Percentiles rank a stretch among this genome's conserved stretches.
phyloP scores from a whole-genome alignment of 805 yeast genomes.

The Saturnispora diversa region DNA sequence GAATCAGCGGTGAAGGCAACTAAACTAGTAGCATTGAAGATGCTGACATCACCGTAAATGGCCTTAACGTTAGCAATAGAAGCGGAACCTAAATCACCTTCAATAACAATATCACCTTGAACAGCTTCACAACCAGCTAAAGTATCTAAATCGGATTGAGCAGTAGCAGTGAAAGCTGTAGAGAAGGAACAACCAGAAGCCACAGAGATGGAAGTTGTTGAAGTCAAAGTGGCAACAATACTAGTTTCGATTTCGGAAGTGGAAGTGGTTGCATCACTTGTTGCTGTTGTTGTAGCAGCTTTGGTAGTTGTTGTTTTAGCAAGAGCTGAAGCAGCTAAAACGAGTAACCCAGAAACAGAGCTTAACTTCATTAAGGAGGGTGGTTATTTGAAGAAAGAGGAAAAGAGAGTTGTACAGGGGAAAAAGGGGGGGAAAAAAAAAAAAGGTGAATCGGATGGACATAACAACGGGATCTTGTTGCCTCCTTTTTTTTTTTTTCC shows the following conservation, averaged over 20 bases:
- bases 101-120: conserved; percentile 67
- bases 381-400: neutral
- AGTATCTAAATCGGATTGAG: conserved; percentile 68
- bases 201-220: conserved; percentile 39
- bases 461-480: no score
- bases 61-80: conserved; percentile 68
- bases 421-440: no score
- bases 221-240: conserved; percentile 46
- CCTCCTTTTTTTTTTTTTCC: no score
- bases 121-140: conserved; percentile 70
- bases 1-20: conserved; percentile 67
- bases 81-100: conserved; percentile 56
- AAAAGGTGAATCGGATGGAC: no score
- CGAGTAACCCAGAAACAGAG: no score
- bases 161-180: conserved; percentile 60
- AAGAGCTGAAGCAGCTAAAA: conserved; percentile 17
- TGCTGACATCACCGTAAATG: conserved; percentile 66
- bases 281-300: conserved; percentile 29
- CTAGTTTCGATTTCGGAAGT: conserved; percentile 32
- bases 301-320: conserved; percentile 20
- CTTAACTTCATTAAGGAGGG: neutral
- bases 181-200: conserved; percentile 61
- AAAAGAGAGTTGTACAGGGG: neutral
- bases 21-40: conserved; percentile 59
- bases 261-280: conserved; percentile 33